Percentiles rank a stretch among this genome's conserved stretches.
phyloP scores from a whole-genome alignment of 164 flowering plant genomes.

The Tetracentron sinense region DNA sequence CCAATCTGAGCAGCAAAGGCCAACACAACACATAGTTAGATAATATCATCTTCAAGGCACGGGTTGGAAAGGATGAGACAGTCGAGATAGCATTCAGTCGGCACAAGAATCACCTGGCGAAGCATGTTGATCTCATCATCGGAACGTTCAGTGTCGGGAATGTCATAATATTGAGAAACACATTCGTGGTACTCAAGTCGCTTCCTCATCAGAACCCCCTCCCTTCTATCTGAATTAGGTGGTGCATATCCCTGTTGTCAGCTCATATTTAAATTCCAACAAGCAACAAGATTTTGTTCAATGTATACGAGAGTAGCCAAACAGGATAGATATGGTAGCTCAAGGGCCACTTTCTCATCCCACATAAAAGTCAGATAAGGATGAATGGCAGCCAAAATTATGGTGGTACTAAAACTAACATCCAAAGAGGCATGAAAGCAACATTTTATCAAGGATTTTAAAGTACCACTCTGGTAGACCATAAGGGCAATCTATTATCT shows the following conservation, averaged over 20 bases:
- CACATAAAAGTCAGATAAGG: neutral
- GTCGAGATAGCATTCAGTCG: neutral
- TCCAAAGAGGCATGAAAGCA: too few relatives aligned
- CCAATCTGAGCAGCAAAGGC: conserved; percentile 54
- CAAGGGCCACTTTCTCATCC: neutral
- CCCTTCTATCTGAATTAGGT: conserved; percentile 99
- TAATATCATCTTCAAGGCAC: neutral
- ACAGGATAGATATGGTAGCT: too few relatives aligned
- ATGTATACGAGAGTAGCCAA: neutral
- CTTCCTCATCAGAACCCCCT: conserved; percentile 82
- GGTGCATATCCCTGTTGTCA: conserved; percentile 99
- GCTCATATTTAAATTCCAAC: conserved; percentile 59
- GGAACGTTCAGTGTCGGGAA: conserved; percentile 86
- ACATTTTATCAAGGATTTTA: too few relatives aligned
- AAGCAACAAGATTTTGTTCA: conserved; percentile 19
- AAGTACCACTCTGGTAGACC: too few relatives aligned
- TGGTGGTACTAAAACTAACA: neutral
- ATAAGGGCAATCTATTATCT: too few relatives aligned
- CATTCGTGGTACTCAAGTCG: conserved; percentile 87
- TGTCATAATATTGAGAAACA: conserved; percentile 88
- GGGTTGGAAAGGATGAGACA: neutral
- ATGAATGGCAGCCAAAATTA: neutral
- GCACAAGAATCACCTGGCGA: conserved; percentile 59
- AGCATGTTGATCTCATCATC: conserved; percentile 98
- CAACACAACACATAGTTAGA: neutral